Conservation (phyloP, 805 yeast genomes). For the Kluyveromyces dobzhanskii region DNA sequence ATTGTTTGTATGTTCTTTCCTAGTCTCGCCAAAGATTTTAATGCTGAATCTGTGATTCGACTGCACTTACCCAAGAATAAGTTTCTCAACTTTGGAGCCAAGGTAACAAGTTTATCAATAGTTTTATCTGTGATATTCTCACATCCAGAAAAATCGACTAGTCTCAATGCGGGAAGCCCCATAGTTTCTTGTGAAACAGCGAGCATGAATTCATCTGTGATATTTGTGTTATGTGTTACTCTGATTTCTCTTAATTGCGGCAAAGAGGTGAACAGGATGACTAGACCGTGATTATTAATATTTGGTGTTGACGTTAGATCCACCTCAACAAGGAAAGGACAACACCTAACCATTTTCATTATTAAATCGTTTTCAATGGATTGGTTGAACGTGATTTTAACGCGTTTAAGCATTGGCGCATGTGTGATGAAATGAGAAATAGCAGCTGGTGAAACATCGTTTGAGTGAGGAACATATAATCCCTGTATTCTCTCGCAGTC, state of each 20-base stretch:
- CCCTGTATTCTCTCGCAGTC: slow-evolving; percentile 80
- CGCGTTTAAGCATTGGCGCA: slow-evolving; percentile 73
- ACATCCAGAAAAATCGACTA: slow-evolving; percentile 81
- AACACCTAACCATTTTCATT: slow-evolving; percentile 51
- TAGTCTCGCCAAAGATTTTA: slow-evolving; percentile 60
- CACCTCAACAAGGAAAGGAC: slow-evolving; percentile 79
- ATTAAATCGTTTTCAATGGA: slow-evolving; percentile 59
- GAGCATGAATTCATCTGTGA: slow-evolving; percentile 57
- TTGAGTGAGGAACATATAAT: slow-evolving; percentile 80
- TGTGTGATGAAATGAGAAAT: slow-evolving; percentile 46
- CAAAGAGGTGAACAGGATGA: slow-evolving; percentile 47
- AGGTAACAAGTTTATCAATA: slow-evolving; percentile 58
- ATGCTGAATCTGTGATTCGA: slow-evolving; percentile 73
- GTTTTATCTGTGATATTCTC: slow-evolving; percentile 70
- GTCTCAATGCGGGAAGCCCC: slow-evolving; percentile 55
- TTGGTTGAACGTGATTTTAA: slow-evolving; percentile 67
- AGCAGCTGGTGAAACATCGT: slow-evolving; percentile 57
- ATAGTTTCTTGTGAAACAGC: slow-evolving; percentile 25
- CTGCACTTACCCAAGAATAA: slow-evolving; percentile 85
- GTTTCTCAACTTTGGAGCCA: slow-evolving; percentile 82
- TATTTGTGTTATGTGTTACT: slow-evolving; percentile 60
- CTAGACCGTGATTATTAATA: slow-evolving; percentile 57
- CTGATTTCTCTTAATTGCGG: slow-evolving; percentile 79
- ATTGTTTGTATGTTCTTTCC: slow-evolving; percentile 79
- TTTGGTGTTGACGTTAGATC: slow-evolving; percentile 79